Evolutionary conservation across 805 yeast species (phyloP), one percentile per base, ranked within the genome.

Genomic region (Myxozyma melibiosi): DNA sequence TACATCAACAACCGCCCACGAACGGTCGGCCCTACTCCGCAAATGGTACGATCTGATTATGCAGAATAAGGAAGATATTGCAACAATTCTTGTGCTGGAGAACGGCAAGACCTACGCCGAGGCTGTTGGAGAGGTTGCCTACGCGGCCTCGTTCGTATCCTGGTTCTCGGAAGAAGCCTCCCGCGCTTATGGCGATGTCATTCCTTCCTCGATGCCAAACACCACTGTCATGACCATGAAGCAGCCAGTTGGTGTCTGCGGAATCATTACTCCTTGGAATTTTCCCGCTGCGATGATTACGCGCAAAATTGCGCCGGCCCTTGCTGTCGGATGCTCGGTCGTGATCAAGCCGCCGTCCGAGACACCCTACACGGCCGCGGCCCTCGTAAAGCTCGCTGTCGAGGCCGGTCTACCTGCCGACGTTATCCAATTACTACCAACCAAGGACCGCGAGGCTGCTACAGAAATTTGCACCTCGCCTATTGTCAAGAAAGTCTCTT

Each of bases 101-200:
- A 87, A 87, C 67, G 95, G 95, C 33, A 87, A 87, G 71, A 80
- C 91, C 0, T 73, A 76, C n/a, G 78, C 82, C 0, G 94, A 87
- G 69, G 84, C 91, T 16, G 68, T 74, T 46, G 91, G 90, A 5
- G 94, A 87, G 68, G 78, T 86, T 28, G 59, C 64, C 51, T 83
- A 84, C 64, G 85, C 86, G 13, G 86, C 89, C 1, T 81, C 88
- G 5, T 90, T 86, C 71, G 88, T 88, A 69, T 91, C 90, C 68
- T 91, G 97, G 97, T 91, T 84, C 68, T 77, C 94, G 27, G 94
- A 87, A 70, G 88, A 83, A 65, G 92, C 92, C 3, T 86, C 90
- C 35, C 79, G 90, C 65, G 71, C 81, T 24, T 74, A 82, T 53
- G 92, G 92, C 13, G 85, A 84, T 61, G 73, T 78, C 20, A 82